Evolutionary conservation across 768 basidiomycete genomes (phyloP).

Genomic region (Gloeophyllum trabeum): DNA sequence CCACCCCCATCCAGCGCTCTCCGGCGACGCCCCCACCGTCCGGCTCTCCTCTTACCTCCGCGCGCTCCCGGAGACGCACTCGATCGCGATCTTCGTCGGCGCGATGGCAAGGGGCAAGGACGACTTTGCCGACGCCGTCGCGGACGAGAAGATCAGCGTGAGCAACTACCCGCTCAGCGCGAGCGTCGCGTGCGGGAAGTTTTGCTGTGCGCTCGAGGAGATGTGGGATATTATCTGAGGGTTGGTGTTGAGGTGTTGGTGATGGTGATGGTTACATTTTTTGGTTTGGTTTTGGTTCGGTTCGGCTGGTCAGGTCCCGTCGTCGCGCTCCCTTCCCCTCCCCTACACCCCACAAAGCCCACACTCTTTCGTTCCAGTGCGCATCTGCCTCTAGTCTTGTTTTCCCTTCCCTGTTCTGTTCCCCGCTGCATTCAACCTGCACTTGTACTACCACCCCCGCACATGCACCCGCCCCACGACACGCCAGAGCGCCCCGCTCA

Average conservation of each 20-base stretch:
- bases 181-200: conserved; percentile 95
- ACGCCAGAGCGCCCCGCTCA: too few relatives aligned
- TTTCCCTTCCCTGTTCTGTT: not conserved
- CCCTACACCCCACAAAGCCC: not conserved
- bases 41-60: conserved; percentile 78
- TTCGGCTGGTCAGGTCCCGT: too few relatives aligned
- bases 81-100: conserved; percentile 91
- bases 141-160: conserved; percentile 95
- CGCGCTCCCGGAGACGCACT: conserved; percentile 78
- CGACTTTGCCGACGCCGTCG: conserved; percentile 90
- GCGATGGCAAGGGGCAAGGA: conserved; percentile 97
- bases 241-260: too few relatives aligned
- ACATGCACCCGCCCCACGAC: not conserved
- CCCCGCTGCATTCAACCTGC: not conserved
- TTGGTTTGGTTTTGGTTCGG: too few relatives aligned
- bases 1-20: conserved; percentile 50
- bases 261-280: too few relatives aligned
- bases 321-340: not conserved
- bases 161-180: conserved; percentile 90
- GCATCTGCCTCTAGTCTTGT: not conserved
- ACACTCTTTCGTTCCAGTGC: not conserved
- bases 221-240: conserved; percentile 83
- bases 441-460: not conserved
- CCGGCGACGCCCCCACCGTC: conserved; percentile 79
- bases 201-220: conserved; percentile 88